Base-by-base conservation (phyloP, 2,329 filamentous ascomycete species). In the Fusarium succisae region DNA sequence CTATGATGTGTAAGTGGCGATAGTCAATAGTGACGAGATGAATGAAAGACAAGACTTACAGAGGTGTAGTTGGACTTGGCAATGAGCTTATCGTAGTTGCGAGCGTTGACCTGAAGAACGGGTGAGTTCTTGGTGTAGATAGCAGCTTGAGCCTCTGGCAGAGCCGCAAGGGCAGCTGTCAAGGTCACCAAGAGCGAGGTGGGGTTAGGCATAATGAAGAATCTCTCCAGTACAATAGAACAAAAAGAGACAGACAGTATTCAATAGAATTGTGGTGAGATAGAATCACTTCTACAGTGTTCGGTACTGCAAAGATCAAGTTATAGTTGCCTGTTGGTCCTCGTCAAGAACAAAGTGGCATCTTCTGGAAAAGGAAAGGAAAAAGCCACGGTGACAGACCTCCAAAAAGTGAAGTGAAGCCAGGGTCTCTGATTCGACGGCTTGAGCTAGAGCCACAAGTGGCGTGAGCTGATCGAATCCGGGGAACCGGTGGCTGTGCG, bases 1-100 rank as follows among this genome's bases (percentile, higher is more conserved):
- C 88, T 91, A 75, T 13, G 9, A 43, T 17, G n/a, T 58, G 43
- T 55, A 65, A 64, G 55, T 59, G 61, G 50, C 3, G 32, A 59
- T n/a, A 28, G 8, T 20, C 9, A 13, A 15, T 7, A 5, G 28
- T 35, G 24, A 35, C 20, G 32, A 26, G 44, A 26, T n/a, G 20
- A 17, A 24, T 41, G 32, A 35, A 8, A 35, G 8, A 35, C 32
- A 35, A 35, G 38, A 81, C 92, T 82, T 89, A 98, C 95, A 59
- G 95, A 95, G 47, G 95, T 97, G 83, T 98, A 88, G 81, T 98
- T 98, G 35, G 95, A 98, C 80, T 94, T 91, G 53, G 93, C 91
- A 82, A 99, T 95, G 75, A 98, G 85, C 72, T 88, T 89, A 80
- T 96, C 91, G 83, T 97, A 98, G 79, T 88, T 93, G 83, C 92